phyloP scores from a whole-genome alignment of 2,329 filamentous ascomycete genomes.

The Fusarium tricinctum region DNA sequence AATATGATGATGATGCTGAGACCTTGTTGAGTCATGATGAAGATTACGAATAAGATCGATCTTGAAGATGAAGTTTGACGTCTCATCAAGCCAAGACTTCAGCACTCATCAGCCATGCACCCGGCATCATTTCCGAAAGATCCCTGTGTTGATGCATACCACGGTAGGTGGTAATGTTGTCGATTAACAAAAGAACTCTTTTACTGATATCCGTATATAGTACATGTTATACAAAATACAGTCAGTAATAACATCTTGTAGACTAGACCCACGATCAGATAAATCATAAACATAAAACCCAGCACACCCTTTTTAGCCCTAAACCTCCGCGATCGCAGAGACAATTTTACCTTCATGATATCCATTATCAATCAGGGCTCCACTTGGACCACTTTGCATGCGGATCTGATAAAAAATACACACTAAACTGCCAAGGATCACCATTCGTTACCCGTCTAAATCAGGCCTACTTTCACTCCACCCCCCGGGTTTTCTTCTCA shows the following conservation, averaged over 20 bases:
- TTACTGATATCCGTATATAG: neutral
- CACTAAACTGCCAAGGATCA: slow-evolving; percentile 44
- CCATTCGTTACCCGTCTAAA: slow-evolving; percentile 24
- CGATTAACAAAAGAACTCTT: neutral
- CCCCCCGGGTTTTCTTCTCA: slow-evolving; percentile 20
- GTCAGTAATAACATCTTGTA: neutral
- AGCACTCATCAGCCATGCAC: slow-evolving; percentile 14
- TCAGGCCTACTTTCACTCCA: slow-evolving; percentile 35
- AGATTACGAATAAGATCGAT: neutral
- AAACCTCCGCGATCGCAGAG: slow-evolving; percentile 31
- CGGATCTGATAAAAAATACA: slow-evolving; percentile 42
- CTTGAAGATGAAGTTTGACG: neutral
- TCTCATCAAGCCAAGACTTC: slow-evolving; percentile 22
- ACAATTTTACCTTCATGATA: slow-evolving; percentile 20
- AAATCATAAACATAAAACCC: neutral
- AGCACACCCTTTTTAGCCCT: neutral
- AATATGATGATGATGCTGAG: neutral
- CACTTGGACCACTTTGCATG: slow-evolving; percentile 23
- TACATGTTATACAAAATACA: neutral
- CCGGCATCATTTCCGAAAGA: slow-evolving; percentile 26
- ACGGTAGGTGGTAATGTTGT: neutral
- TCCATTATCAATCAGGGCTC: slow-evolving; percentile 41
- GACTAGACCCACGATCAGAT: neutral
- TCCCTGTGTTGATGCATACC: slow-evolving; percentile 15
- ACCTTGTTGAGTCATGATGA: neutral